Evolutionary conservation across 1,139 yeast genomes (phyloP).

Genomic region (Candida gigantensis): DNA sequence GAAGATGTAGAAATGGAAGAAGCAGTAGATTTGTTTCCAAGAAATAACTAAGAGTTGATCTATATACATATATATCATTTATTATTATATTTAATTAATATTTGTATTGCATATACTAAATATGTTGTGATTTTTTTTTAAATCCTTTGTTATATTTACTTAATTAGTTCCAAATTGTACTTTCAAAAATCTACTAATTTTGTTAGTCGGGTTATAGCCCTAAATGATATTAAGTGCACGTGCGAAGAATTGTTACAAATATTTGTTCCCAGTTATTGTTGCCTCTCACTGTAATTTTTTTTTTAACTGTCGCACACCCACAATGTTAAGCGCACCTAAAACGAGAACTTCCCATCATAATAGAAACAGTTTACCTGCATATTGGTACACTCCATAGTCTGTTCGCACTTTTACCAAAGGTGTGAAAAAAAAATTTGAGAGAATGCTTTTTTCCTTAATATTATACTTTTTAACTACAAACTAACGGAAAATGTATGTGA

Average conservation of each 20-base stretch:
- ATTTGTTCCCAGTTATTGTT: too few relatives aligned
- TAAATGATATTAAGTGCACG: neutral
- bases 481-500: slow-evolving; percentile 1
- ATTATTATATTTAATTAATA: too few relatives aligned
- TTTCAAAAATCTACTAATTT: too few relatives aligned
- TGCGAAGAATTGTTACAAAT: slow-evolving; percentile 1
- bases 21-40: slow-evolving; percentile 29
- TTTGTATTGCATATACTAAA: neutral
- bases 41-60: slow-evolving; percentile 13
- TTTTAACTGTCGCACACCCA: neutral
- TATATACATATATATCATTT: slow-evolving; percentile 1
- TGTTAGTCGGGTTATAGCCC: slow-evolving; percentile 1
- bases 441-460: neutral
- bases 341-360: too few relatives aligned
- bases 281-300: too few relatives aligned
- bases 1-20: slow-evolving; percentile 40
- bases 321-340: neutral
- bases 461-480: neutral
- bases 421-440: neutral
- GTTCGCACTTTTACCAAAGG: neutral
- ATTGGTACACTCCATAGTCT: neutral
- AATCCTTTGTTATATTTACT: too few relatives aligned
- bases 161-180: too few relatives aligned
- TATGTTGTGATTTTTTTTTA: slow-evolving; percentile 3
- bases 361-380: too few relatives aligned